Conservation (phyloP, 78 protist species). For the Mastigamoeba balamuthi region DNA sequence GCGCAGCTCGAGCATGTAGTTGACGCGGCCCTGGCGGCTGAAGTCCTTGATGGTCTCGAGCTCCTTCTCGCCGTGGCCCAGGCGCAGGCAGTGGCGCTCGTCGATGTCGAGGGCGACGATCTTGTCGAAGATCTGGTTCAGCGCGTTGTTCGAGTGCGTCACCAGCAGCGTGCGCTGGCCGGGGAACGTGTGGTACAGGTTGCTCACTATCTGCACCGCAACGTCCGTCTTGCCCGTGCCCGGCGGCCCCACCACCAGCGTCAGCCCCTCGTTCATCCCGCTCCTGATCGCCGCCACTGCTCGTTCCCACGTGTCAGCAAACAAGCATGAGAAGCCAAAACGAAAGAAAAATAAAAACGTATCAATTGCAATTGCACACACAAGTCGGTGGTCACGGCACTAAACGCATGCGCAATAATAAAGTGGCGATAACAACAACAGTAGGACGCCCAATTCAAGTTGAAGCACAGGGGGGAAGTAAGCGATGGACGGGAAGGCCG, state of each 20-base stretch:
- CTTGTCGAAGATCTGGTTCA: constrained; percentile 82
- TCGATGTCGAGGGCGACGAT: constrained; percentile 59
- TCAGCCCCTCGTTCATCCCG: constrained; percentile 68
- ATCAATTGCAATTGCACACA: not conserved
- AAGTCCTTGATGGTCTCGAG: constrained; percentile 72
- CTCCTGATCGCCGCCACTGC: constrained; percentile 63
- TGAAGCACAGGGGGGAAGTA: too few relatives aligned
- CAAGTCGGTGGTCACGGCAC: too few relatives aligned
- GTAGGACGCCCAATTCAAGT: too few relatives aligned
- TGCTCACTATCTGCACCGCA: constrained; percentile 86
- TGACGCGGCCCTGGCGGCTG: constrained; percentile 80
- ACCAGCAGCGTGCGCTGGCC: constrained; percentile 78
- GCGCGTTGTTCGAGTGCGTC: constrained; percentile 90
- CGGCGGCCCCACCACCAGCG: constrained; percentile 95
- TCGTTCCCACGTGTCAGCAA: too few relatives aligned
- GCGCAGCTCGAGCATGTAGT: constrained; percentile 71
- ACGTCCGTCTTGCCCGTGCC: constrained; percentile 99
- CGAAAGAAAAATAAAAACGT: too few relatives aligned
- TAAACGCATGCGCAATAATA: too few relatives aligned
- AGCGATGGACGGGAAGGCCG: not conserved
- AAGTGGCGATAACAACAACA: too few relatives aligned
- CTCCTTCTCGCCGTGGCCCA: constrained; percentile 87
- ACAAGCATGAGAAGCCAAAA: too few relatives aligned
- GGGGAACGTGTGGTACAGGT: constrained; percentile 81
- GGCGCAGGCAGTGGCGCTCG: constrained; percentile 85